Evolutionary conservation across 768 basidiomycete genomes (phyloP), one percentile per base, ranked within the genome.

Genomic region (Lactarius evosmus): DNA sequence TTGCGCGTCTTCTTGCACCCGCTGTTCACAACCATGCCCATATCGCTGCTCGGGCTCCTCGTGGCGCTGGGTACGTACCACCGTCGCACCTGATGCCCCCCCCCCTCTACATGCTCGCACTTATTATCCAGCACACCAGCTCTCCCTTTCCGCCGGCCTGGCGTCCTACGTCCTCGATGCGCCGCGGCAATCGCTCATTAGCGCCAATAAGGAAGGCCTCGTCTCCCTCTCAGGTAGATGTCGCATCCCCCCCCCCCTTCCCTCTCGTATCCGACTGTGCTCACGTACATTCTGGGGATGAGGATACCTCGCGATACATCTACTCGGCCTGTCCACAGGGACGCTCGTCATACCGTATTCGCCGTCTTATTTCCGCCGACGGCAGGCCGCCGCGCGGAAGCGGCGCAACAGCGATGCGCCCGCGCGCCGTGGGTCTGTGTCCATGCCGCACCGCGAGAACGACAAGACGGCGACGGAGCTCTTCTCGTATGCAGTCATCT

Each of bases 301-400:
- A 87, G 96, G 97, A 4, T 98, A 98, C 74, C 80, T 98, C 19
- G 82, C 95, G 0, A 86, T 98, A 66, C 93, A 96, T 70, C 78
- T 97, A 14, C 79, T 97, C 27, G 96, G 95, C 8, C 76, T 95
- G 22, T 86, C 90, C 1, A 80, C 85, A 0, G 97, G 96, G 1
- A 89, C 91, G 0, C 74, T 94, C 34, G 72, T 95, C 38, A 82
- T 96, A 17, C 91, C 92, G 0, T 86, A 91, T 9, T 83, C 84
- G 1, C 91, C 93, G 0, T 85, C 84, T 3, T 86, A 83, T 71
- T 92, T 89, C 72, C 79, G 82, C 8, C 80, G 86, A 22, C 77
- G 79, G 56, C 83, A 82, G 57, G 71, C 17, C 25, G 67, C 67
- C 30, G 40, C 40, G 22, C 56, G 17, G 27, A 14, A 54, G 44